Conservation (phyloP, 2,329 filamentous ascomycete genomes). For the Aspergillus cejpii region DNA sequence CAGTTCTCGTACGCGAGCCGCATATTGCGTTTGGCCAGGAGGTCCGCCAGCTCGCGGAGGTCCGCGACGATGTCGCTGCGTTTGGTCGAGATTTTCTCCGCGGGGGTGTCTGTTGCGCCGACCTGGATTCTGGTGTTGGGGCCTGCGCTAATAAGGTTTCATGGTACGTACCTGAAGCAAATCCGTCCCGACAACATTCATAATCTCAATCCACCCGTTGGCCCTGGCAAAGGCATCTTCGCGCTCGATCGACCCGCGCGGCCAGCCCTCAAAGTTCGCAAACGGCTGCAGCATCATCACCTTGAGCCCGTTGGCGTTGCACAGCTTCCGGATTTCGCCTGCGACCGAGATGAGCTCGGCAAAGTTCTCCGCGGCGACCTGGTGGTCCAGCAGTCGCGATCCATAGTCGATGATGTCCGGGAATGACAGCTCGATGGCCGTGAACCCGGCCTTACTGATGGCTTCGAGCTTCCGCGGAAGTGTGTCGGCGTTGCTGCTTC, state of each 20-base stretch:
- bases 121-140: slow-evolving; percentile 33
- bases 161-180: slow-evolving; percentile 56
- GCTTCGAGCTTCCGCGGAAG: slow-evolving; percentile 37
- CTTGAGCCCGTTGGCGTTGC: slow-evolving; percentile 49
- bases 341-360: slow-evolving; percentile 51
- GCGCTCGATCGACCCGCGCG: slow-evolving; percentile 50
- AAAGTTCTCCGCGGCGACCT: slow-evolving; percentile 55
- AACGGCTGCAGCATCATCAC: slow-evolving; percentile 72
- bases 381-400: slow-evolving; percentile 43
- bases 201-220: slow-evolving; percentile 62
- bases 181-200: slow-evolving; percentile 62
- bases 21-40: slow-evolving; percentile 52
- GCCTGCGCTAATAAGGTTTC: background rate
- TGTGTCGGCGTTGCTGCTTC: slow-evolving; percentile 28
- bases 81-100: slow-evolving; percentile 47
- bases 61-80: slow-evolving; percentile 52
- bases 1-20: slow-evolving; percentile 72
- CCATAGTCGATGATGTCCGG: slow-evolving; percentile 64
- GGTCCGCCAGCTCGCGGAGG: slow-evolving; percentile 57
- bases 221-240: slow-evolving; percentile 58
- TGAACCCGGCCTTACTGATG: slow-evolving; percentile 43
- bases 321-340: slow-evolving; percentile 49
- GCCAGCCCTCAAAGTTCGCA: slow-evolving; percentile 70
- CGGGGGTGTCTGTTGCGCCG: slow-evolving; percentile 58
- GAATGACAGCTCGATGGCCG: slow-evolving; percentile 66